Evolutionary conservation across 306 rosid species (phyloP), one percentile per base, ranked within the genome.

Genomic region (Mimosa bimucronata): DNA sequence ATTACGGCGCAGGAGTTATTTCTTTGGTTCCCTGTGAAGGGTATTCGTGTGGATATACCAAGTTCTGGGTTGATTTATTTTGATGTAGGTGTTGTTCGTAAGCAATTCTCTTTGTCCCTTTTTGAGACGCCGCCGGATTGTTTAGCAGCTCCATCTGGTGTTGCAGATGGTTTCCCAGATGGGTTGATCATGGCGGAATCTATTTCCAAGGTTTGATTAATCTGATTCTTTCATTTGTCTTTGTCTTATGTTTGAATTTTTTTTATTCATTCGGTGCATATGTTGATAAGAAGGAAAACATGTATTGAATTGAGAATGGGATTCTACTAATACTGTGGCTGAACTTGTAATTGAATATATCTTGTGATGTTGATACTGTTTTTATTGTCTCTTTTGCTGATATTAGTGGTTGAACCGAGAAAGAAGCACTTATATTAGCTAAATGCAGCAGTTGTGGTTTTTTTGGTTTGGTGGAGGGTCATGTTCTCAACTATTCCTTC

Each of bases 111-210:
- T 9, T 66, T 88, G 75, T 90, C 98, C 5, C 93, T 92, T 9
- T 94, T 94, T 67, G 97, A 94, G 66, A 80, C 92, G 7, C 98
- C 97, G 0, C 97, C 93, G 5, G 94, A 84, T 11, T 92, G 98
- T 62, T 78, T 86, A 19, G 90, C 90, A 1, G 89, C 64, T 64
- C 14, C 87, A 25, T 34, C 87, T 34, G 67, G 30, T 14, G 82
- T 72, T n/a, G 76, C 50, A 5, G 25, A 38, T 30, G 71, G 58
- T 25, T 44, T 76, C 52, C 21, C 14, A 12, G 53, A 30, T n/a
- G 21, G 69, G n/a, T 25, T 4, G 28, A 12, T 53, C 7, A 42
- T 28, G 62, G 14, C 31, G 14, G 74, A 44, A 28, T 46, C 84
- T 25, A 76, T 80, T 53, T 66, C 74, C 31, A 34, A 92, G 92